Conservation (phyloP, 257 asterid species). For the Oldenlandia corymbosa region DNA sequence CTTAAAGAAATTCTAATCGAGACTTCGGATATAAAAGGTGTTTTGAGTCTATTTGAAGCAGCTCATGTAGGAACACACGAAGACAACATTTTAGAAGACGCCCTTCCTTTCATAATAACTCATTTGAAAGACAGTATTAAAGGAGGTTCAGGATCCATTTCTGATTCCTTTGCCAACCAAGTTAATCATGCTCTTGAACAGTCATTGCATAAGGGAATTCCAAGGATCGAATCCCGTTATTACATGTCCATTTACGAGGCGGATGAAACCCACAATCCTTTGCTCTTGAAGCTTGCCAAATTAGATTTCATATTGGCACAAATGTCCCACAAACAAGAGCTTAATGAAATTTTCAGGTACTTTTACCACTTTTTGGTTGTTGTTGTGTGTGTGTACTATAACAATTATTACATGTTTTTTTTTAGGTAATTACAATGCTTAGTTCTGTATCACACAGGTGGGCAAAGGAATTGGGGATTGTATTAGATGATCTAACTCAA, state of each 20-base stretch:
- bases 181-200: slow-evolving; percentile 14
- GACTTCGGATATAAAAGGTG: slow-evolving; percentile 15
- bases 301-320: background rate
- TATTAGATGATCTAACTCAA: background rate
- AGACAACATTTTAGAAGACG: slow-evolving; percentile 33
- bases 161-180: slow-evolving; percentile 4
- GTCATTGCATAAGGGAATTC: background rate
- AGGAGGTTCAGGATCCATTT: too few relatives aligned
- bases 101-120: slow-evolving; percentile 11
- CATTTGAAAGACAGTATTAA: slow-evolving; percentile 19
- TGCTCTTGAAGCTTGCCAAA: slow-evolving; percentile 3
- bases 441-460: background rate
- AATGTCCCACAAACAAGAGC: background rate
- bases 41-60: slow-evolving; percentile 35
- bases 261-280: slow-evolving; percentile 11
- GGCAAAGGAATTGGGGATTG: too few relatives aligned
- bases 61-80: slow-evolving; percentile 28
- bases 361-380: too few relatives aligned
- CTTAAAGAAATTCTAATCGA: too few relatives aligned
- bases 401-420: too few relatives aligned
- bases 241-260: slow-evolving; percentile 22
- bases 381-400: too few relatives aligned
- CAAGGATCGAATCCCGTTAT: slow-evolving; percentile 21
- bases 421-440: too few relatives aligned
- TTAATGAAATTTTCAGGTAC: background rate